Conservation (phyloP, 2,329 filamentous ascomycete genomes). For the Metarhizium humberi region DNA sequence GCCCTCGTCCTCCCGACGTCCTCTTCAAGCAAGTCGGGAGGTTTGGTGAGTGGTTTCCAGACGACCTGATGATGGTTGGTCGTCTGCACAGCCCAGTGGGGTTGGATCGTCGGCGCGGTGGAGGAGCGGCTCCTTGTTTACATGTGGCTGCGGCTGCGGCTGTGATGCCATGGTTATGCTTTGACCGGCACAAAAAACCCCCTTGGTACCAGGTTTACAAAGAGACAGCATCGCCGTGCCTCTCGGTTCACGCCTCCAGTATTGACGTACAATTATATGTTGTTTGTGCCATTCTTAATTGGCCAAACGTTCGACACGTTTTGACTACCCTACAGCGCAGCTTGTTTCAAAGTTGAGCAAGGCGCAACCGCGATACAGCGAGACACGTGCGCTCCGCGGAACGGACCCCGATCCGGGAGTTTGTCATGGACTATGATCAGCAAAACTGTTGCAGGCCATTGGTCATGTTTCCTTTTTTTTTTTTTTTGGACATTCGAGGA, state of each 20-base stretch:
- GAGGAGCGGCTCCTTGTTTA: not conserved
- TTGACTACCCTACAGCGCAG: not conserved
- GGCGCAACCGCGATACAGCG: not conserved
- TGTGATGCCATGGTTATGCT: not conserved
- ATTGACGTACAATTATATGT: no score
- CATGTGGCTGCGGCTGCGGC: not conserved
- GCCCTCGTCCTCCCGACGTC: no score
- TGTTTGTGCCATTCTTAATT: no score
- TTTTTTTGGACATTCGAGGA: not conserved
- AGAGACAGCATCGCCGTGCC: no score
- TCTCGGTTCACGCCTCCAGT: no score
- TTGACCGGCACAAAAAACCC: not conserved
- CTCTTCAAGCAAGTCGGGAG: not conserved
- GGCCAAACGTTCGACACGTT: no score
- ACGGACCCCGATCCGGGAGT: no score
- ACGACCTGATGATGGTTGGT: not conserved
- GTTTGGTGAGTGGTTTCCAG: not conserved
- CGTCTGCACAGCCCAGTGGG: not conserved
- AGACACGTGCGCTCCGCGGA: not conserved
- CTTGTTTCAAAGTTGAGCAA: not conserved
- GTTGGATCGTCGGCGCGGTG: not conserved
- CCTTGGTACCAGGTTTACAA: no score
- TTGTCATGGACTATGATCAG: no score
- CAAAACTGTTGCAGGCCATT: not conserved
- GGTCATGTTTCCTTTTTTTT: no score